phyloP scores from a whole-genome alignment of 2,329 filamentous ascomycete genomes.

The Aplosporella prunicola region DNA sequence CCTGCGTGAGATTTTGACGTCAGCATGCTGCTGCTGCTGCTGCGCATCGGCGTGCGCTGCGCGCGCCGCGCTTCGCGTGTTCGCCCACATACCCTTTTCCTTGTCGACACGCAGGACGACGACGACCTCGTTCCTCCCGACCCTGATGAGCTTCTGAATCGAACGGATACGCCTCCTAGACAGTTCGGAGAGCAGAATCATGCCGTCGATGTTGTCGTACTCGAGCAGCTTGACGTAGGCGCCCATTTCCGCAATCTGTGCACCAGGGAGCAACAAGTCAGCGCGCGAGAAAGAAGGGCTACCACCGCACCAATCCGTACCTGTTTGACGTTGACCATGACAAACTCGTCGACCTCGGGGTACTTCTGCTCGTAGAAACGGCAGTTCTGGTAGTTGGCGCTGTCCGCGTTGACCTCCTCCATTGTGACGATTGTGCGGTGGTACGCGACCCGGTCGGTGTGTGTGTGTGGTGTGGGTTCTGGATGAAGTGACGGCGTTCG shows the following conservation, averaged over 20 bases:
- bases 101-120: slow-evolving; percentile 98
- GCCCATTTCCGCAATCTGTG: slow-evolving; percentile 96
- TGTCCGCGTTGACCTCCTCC: too few relatives aligned
- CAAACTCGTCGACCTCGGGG: slow-evolving; percentile 97
- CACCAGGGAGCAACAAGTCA: not conserved
- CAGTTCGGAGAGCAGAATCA: slow-evolving; percentile 96
- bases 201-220: slow-evolving; percentile 99
- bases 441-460: too few relatives aligned
- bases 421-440: too few relatives aligned
- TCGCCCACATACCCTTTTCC: slow-evolving; percentile 65
- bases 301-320: slow-evolving; percentile 37
- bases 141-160: slow-evolving; percentile 98
- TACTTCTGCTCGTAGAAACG: slow-evolving; percentile 98
- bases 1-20: slow-evolving; percentile 39
- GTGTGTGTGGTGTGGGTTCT: too few relatives aligned
- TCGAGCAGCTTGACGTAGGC: slow-evolving; percentile 99
- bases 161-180: slow-evolving; percentile 95
- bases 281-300: slow-evolving; percentile 7
- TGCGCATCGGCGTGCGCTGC: not conserved
- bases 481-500: too few relatives aligned
- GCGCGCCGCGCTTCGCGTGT: slow-evolving; percentile 5
- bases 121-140: slow-evolving; percentile 96
- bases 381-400: slow-evolving; percentile 65
- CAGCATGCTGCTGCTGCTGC: not conserved
- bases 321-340: slow-evolving; percentile 99